phyloP scores from a whole-genome alignment of 208 protist genomes.

The Perkinsela sp. region DNA sequence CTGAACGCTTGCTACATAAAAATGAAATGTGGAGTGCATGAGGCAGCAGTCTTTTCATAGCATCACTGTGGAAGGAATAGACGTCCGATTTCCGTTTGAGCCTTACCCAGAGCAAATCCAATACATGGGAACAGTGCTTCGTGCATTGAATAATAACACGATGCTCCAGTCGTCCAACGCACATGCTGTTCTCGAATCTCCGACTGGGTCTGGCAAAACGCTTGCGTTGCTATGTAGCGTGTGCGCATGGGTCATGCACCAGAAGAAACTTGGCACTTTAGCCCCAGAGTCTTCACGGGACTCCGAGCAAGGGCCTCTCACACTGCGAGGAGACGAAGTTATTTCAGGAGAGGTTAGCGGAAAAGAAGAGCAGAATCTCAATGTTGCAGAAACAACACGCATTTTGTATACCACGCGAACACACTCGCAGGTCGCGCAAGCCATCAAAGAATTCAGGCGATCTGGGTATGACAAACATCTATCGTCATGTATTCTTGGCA shows the following conservation, averaged over 20 bases:
- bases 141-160: slow-evolving; percentile 16
- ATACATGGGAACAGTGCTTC: slow-evolving; percentile 77
- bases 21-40: neutral
- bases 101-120: slow-evolving; percentile 71
- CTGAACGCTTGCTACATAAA: too few relatives aligned
- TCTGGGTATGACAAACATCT: slow-evolving; percentile 46
- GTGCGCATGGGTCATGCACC: slow-evolving; percentile 17
- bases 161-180: neutral
- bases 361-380: neutral
- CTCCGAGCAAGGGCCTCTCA: too few relatives aligned
- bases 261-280: neutral
- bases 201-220: slow-evolving; percentile 90
- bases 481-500: slow-evolving; percentile 65
- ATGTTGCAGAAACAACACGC: slow-evolving; percentile 1
- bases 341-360: neutral
- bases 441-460: slow-evolving; percentile 76
- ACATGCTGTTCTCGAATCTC: slow-evolving; percentile 70
- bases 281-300: neutral
- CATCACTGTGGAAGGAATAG: neutral
- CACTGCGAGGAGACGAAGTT: neutral
- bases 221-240: slow-evolving; percentile 64
- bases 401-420: slow-evolving; percentile 88
- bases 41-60: neutral
- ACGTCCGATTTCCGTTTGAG: slow-evolving; percentile 41
- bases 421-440: slow-evolving; percentile 88